Base-by-base conservation (phyloP, 257 asterid genomes). In the Solanum piurae region DNA sequence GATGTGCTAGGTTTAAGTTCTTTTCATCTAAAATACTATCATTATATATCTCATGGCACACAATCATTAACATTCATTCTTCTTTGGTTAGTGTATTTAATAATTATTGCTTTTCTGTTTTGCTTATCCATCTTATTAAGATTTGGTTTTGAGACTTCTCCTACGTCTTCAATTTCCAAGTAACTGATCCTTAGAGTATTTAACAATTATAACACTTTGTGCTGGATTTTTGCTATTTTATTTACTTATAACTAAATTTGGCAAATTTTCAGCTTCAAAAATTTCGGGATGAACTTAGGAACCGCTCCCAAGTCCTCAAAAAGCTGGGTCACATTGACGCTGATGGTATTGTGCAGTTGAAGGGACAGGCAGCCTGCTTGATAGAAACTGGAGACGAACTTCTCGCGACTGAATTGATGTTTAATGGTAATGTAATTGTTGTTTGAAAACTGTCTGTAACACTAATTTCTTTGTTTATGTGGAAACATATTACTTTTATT, bases 361-460 rank as follows among this genome's bases (percentile, higher is more conserved):
- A 97, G 90, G 99, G 99, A 74, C 94, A 98, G 34, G 99, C 99
- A 68, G 99, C 99, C 91, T 96, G 98, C 94, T 92, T 96, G 90
- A 95, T 97, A 89, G 99, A 97, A 91, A 96, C 99, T 72, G 99
- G 99, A 87, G 99, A 97, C 74, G 99, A 97, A 89, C 98, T 97
- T 83, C 98, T 97, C 84, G 99, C 94, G 66, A 96, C 98, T 18
- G 99, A 97, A 89, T 91, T 97, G 92, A 97, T 97, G 99, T 96
- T 96, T 91, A 96, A 96, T 87, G 98, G 98, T 95, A 73, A 90
- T 90, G 85, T 66, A 66, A 25, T 66, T 66, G 64, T 68, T 33
- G 62, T 75, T 25, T 29, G 60, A 44, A n/a, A 40, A 3, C 37
- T 40, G 52, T 12, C 60, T 76, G 58, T 34, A 76, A 40, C 25